These are phyloP conservation scores for Cyberlindnera amylophila DNA, from an alignment of 805 yeast genomes.

Conservation along the genomic window DNA sequence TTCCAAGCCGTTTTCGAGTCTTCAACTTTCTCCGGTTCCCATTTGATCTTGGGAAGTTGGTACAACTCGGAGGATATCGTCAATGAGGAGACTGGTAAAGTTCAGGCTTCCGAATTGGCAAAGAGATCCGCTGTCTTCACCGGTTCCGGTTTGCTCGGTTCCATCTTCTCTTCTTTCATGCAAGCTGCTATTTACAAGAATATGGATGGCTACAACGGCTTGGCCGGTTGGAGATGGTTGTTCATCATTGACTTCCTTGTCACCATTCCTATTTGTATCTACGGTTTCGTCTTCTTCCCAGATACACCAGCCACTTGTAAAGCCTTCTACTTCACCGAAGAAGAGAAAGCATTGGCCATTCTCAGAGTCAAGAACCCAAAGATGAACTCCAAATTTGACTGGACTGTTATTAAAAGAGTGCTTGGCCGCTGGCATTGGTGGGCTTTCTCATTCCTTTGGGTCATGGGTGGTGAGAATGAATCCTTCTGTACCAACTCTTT, in stretches of 20 bases:
- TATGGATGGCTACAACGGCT: slow-evolving; percentile 36
- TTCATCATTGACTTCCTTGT: slow-evolving; percentile 58
- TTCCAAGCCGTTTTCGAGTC: slow-evolving; percentile 60
- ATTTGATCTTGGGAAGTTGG: slow-evolving; percentile 53
- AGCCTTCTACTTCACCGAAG: slow-evolving; percentile 37
- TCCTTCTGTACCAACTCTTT: slow-evolving; percentile 45
- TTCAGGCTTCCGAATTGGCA: slow-evolving; percentile 38
- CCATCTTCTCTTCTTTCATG: slow-evolving; percentile 51
- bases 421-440: slow-evolving; percentile 55
- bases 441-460: slow-evolving; percentile 49
- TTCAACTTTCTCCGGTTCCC: slow-evolving; percentile 52
- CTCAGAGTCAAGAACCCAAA: slow-evolving; percentile 38
- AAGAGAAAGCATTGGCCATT: slow-evolving; percentile 39
- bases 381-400: slow-evolving; percentile 34
- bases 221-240: slow-evolving; percentile 65
- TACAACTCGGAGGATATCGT: slow-evolving; percentile 36
- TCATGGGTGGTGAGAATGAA: slow-evolving; percentile 47
- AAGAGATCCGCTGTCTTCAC: slow-evolving; percentile 54
- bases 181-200: slow-evolving; percentile 48
- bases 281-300: slow-evolving; percentile 57
- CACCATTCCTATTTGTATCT: slow-evolving; percentile 53
- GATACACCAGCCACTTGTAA: slow-evolving; percentile 49
- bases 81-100: slow-evolving; percentile 23
- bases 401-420: slow-evolving; percentile 39
- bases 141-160: slow-evolving; percentile 50